Evolutionary conservation across 1,284 basidiomycete species (phyloP).

Genomic region (Puccinia coronata): DNA sequence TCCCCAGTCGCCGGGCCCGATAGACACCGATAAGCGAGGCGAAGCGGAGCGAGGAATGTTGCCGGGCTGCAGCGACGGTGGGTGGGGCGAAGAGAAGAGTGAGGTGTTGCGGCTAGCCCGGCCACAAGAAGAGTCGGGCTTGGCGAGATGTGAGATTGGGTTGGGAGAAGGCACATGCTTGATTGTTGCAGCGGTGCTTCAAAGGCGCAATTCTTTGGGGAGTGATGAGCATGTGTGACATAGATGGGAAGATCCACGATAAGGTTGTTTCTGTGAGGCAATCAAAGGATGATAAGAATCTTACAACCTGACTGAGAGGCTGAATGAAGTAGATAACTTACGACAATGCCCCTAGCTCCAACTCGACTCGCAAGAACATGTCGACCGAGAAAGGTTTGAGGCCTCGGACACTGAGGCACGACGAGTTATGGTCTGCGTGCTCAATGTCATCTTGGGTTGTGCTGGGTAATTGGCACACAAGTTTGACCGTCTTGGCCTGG

Average conservation of each 20-base stretch:
- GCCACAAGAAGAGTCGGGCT: constrained; percentile 28
- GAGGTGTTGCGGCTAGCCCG: constrained; percentile 29
- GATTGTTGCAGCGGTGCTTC: constrained; percentile 36
- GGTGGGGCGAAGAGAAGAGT: constrained; percentile 46
- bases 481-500: constrained; percentile 49
- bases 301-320: too few species aligned
- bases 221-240: constrained; percentile 55
- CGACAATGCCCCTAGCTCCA: constrained; percentile 54
- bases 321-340: too few species aligned
- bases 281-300: too few species aligned
- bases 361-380: constrained; percentile 52
- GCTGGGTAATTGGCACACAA: constrained; percentile 49
- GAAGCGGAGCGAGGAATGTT: constrained; percentile 32
- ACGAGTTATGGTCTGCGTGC: constrained; percentile 20
- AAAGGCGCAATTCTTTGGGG: constrained; percentile 52
- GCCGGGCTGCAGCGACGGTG: constrained; percentile 43
- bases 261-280: constrained; percentile 52
- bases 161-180: constrained; percentile 28
- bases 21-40: constrained; percentile 17
- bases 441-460: constrained; percentile 20
- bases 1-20: constrained; percentile 36
- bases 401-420: constrained; percentile 52
- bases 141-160: constrained; percentile 11
- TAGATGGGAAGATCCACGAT: constrained; percentile 55
- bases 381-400: constrained; percentile 55